Conservation (phyloP, 495 filamentous ascomycete species). For the Chaetomium tenue region DNA sequence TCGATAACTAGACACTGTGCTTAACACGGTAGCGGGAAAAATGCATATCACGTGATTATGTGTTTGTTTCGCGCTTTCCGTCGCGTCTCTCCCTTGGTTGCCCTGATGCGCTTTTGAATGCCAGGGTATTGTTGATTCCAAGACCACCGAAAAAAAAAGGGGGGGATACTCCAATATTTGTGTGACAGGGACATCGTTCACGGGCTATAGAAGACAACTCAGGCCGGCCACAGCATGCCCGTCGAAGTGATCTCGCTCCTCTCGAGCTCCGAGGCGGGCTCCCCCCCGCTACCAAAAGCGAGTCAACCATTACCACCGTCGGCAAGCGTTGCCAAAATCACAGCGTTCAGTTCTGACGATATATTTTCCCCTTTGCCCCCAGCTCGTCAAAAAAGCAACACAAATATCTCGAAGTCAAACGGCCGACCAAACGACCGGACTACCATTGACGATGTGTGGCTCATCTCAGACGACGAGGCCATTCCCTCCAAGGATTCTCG, state of each 20-base stretch:
- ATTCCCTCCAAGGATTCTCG: background rate
- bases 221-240: slow-evolving; percentile 33
- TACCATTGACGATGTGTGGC: slow-evolving; percentile 14
- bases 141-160: background rate
- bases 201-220: background rate
- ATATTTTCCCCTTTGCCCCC: background rate
- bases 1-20: too few relatives aligned
- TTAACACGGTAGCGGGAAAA: background rate
- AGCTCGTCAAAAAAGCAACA: background rate
- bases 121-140: background rate
- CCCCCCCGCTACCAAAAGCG: slow-evolving; percentile 3
- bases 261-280: slow-evolving; percentile 29
- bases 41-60: slow-evolving; percentile 14
- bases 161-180: background rate
- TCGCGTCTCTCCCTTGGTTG: background rate
- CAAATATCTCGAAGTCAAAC: background rate
- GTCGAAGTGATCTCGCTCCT: slow-evolving; percentile 43
- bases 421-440: background rate
- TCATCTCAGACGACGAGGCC: slow-evolving; percentile 51
- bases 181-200: background rate
- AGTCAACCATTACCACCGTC: background rate
- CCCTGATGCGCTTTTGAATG: background rate
- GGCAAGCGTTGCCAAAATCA: background rate
- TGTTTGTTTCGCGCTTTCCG: slow-evolving; percentile 16
- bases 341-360: background rate